Evolutionary conservation across 345 rosid species (phyloP).

Genomic region (Salix exigua): DNA sequence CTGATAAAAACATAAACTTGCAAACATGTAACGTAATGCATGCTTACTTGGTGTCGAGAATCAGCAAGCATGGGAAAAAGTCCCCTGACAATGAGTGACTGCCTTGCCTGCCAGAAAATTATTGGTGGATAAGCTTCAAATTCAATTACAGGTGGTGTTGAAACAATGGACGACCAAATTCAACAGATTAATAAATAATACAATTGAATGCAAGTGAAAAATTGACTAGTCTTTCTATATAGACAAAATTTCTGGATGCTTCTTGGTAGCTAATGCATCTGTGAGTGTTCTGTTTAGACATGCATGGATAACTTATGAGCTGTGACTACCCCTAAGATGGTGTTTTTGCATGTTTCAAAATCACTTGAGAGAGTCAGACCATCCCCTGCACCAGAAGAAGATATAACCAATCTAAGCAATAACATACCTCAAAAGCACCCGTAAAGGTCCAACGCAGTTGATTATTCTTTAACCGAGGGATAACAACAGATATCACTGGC

Average conservation of each 20-base stretch:
- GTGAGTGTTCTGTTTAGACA: no score
- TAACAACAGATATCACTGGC: conserved; percentile 93
- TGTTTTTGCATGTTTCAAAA: neutral
- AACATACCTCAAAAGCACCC: conserved; percentile 85
- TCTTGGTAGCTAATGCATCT: neutral
- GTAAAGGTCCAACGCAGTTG: conserved; percentile 92
- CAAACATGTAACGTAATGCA: neutral
- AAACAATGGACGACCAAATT: neutral
- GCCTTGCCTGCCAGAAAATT: conserved; percentile 50
- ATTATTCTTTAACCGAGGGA: conserved; percentile 87
- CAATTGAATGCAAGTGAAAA: no score
- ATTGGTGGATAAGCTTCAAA: neutral
- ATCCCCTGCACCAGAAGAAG: neutral
- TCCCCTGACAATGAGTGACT: conserved; percentile 62
- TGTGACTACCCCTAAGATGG: neutral
- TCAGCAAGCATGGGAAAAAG: conserved; percentile 66
- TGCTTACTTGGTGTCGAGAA: conserved; percentile 51
- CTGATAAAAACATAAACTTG: neutral
- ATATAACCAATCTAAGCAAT: neutral
- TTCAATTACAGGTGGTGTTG: neutral
- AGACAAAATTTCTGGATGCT: neutral
- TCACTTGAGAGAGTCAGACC: neutral
- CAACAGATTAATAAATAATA: neutral
- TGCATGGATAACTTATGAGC: no score
- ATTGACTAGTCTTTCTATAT: neutral